Evolutionary conservation across 495 filamentous ascomycete species (phyloP), one percentile per base, ranked within the genome.

Genomic region (Pyrenopolyporus hunteri): DNA sequence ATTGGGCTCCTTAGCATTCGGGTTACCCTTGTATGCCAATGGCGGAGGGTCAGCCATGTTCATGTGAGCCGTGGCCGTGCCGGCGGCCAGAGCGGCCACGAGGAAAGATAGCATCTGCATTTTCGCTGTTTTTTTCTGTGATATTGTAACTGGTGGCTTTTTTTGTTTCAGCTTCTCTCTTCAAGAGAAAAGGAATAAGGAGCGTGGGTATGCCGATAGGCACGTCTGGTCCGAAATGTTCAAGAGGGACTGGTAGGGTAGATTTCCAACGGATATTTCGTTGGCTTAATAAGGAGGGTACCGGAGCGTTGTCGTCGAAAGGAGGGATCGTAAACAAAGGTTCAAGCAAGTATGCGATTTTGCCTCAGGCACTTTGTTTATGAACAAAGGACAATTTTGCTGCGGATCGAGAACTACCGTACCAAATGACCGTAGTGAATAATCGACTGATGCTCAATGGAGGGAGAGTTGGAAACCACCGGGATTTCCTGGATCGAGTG

Each of bases 41-140:
- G 84, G 83, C 11, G 77, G 60, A n/a, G 85, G 87, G 47, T 73
- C 73, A 17, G 60, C 62, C 78, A 90, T 82, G 65, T 79, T 73
- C 78, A 88, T 85, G 70, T 89, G 87, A 9, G 80, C 85, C 56
- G 43, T 71, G 51, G 71, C 69, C 29, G 73, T 55, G 40, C 72
- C 63, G 8, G 77, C 58, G 39, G 74, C 75, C 43, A 79, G 66
- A 20, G 67, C 50, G 49, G 59, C 56, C 19, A 69, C 31, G 51
- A 71, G 40, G 2, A 47, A 66, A 25, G 63, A 63, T 65, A 60
- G 68, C 63, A 71, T 70, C 53, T 72, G 68, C 74, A 75, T 79
- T 8, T 68, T 78, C 49, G 37, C 51, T 35, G 28, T 39, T 60
- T 42, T 46, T 32, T 1, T n/a, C n/a, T 36, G 20, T 49, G 29